Evolutionary conservation across 176 grass and related monocot species (phyloP).

Genomic region (Cenchrus purpureus): DNA sequence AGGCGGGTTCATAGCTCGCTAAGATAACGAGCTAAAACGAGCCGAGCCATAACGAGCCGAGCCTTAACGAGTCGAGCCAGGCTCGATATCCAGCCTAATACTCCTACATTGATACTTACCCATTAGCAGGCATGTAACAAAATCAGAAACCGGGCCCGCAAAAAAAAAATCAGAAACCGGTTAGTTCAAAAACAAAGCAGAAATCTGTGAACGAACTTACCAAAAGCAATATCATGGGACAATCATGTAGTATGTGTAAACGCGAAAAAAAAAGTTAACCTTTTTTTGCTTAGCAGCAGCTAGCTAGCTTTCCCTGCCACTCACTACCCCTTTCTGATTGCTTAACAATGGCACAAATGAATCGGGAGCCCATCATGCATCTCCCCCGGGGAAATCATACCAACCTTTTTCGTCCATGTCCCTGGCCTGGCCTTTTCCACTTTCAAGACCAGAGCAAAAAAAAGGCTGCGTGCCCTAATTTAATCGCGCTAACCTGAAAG

Average conservation of each 20-base stretch:
- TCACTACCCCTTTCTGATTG: slow-evolving; percentile 9
- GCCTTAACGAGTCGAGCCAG: too few relatives aligned
- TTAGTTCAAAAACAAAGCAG: background rate
- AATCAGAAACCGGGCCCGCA: too few relatives aligned
- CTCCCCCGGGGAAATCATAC: slow-evolving; percentile 57
- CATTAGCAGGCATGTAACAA: background rate
- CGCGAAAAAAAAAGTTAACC: slow-evolving; percentile 42
- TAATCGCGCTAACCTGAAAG: slow-evolving; percentile 42
- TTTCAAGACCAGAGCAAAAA: slow-evolving; percentile 14
- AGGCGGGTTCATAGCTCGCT: too few relatives aligned
- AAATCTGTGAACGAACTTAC: slow-evolving; percentile 20
- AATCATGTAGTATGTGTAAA: slow-evolving; percentile 66
- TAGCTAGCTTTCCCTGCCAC: slow-evolving; percentile 43
- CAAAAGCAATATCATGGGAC: slow-evolving; percentile 50
- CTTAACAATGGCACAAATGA: slow-evolving; percentile 50
- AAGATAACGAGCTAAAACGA: too few relatives aligned
- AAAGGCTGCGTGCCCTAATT: slow-evolving; percentile 53
- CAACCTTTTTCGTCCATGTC: slow-evolving; percentile 45
- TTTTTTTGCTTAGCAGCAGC: slow-evolving; percentile 31
- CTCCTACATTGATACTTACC: background rate
- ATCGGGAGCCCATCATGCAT: slow-evolving; percentile 68
- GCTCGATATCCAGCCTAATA: too few relatives aligned
- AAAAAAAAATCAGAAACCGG: too few relatives aligned
- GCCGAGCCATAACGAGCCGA: too few relatives aligned
- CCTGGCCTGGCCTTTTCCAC: slow-evolving; percentile 41